Base-by-base conservation (phyloP, 1,284 basidiomycete genomes). In the Malassezia slooffiae region DNA sequence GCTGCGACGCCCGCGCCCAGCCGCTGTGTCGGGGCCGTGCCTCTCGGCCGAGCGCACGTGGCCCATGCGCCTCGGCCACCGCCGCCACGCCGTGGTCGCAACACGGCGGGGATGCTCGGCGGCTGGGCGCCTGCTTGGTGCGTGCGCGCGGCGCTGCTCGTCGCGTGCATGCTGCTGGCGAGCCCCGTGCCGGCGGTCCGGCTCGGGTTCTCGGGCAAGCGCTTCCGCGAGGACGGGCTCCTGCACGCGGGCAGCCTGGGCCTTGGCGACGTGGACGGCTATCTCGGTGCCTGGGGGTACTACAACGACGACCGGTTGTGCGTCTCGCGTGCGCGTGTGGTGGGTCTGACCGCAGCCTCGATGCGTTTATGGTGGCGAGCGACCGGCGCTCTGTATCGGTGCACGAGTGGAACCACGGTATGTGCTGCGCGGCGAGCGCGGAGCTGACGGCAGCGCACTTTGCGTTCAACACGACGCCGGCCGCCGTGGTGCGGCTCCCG, bases 251-350 rank as follows among this genome's bases (percentile, higher is more conserved):
- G 88, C 2, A 72, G 79, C 0, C 75, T 93, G 57, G 90, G 89
- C 1, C 72, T 97, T 15, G 57, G 55, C 15, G 75, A 76, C 28
- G 74, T 74, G n/a, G 53, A 79, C 29, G 79, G 78, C 17, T 77
- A 83, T 43, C 76, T 93, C 21, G 76, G 85, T 36, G 90, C 89
- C 2, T 83, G 89, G 62, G 91, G 87, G 22, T 91, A 97, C 72
- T 90, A 87, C 70, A 81, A 95, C 67, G 89, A 85, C 4, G 89
- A 96, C 70, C 59, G 58, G 20, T 66, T 88, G 93, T 67, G 85
- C 85, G 86, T 91, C 17, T n/a, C 13, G 32, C 21, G 12, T 43
- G 4, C 10, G 24, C 24, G 15, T 11, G n/a, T n/a, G n/a, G n/a
- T n/a, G n/a, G n/a, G n/a, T n/a, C n/a, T n/a, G n/a, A n/a, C n/a